Percentiles rank a stretch among this genome's conserved stretches.
Evolutionary conservation across 1,284 basidiomycete species (phyloP).

Genomic region (Pascua sp.): DNA sequence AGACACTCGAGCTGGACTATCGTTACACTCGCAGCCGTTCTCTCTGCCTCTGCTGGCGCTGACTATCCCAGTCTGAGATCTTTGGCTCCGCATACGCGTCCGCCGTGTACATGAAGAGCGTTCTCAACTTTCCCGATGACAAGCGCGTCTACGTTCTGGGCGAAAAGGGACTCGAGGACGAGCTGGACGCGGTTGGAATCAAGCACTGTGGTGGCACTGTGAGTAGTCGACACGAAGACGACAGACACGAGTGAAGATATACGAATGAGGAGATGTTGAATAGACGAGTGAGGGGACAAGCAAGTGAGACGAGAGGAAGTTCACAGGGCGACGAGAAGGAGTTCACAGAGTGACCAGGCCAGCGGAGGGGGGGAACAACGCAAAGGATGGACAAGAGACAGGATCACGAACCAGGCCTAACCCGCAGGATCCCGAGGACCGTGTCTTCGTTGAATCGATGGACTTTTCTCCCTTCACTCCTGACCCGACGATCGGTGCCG

Average conservation of each 20-base stretch:
- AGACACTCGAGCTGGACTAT: not conserved
- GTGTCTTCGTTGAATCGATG: slow-evolving; percentile 67
- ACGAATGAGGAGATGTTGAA: too few relatives aligned
- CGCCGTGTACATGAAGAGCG: slow-evolving; percentile 85
- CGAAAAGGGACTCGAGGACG: slow-evolving; percentile 87
- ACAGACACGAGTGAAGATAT: too few relatives aligned
- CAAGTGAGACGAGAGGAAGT: too few relatives aligned
- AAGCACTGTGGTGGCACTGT: slow-evolving; percentile 77
- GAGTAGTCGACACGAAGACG: not conserved
- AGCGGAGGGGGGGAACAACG: too few relatives aligned
- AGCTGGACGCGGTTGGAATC: slow-evolving; percentile 79
- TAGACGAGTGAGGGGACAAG: too few relatives aligned
- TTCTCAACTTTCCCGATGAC: slow-evolving; percentile 80
- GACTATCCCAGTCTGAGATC: slow-evolving; percentile 71
- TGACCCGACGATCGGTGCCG: slow-evolving; percentile 82
- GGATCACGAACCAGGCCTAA: too few relatives aligned
- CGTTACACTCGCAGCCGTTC: not conserved
- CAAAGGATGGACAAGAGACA: too few relatives aligned
- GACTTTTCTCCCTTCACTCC: slow-evolving; percentile 64
- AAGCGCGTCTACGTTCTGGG: slow-evolving; percentile 97
- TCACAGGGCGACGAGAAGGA: too few relatives aligned
- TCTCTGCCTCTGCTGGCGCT: not conserved
- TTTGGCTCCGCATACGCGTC: slow-evolving; percentile 93
- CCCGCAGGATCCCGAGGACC: slow-evolving; percentile 82
- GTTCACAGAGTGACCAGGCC: too few relatives aligned